Conservation (phyloP, 768 basidiomycete genomes). For the Hortiboletus flavorubellus region DNA sequence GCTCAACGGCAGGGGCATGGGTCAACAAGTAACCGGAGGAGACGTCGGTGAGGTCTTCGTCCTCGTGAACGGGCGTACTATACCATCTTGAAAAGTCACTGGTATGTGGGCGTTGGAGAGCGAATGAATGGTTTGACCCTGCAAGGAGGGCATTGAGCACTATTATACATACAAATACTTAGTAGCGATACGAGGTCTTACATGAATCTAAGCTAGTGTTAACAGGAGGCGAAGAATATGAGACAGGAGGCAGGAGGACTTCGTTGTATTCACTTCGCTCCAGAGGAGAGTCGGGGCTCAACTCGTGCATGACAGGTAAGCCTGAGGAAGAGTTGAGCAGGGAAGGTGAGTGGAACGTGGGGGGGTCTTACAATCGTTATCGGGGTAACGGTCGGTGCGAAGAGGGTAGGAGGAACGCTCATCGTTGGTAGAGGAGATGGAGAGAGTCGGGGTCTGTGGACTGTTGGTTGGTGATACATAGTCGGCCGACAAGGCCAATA, state of each 20-base stretch:
- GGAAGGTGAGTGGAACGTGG: neutral
- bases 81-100: conserved; percentile 28
- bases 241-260: conserved; percentile 30
- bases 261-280: conserved; percentile 28
- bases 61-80: conserved; percentile 5
- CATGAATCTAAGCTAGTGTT: conserved; percentile 62
- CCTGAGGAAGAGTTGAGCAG: conserved; percentile 14
- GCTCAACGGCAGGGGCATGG: conserved; percentile 1
- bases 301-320: conserved; percentile 29
- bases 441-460: conserved; percentile 47
- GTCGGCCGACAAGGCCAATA: conserved; percentile 47
- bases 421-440: conserved; percentile 40
- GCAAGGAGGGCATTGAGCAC: conserved; percentile 61
- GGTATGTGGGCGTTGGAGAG: conserved; percentile 28
- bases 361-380: conserved; percentile 27
- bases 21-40: conserved; percentile 22
- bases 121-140: conserved; percentile 37
- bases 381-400: conserved; percentile 26
- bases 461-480: conserved; percentile 39
- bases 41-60: conserved; percentile 18
- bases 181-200: conserved; percentile 73
- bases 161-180: conserved; percentile 62
- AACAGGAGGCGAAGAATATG: conserved; percentile 34
- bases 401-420: conserved; percentile 37
- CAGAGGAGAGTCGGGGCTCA: conserved; percentile 33